Base-by-base conservation (phyloP, 2,329 filamentous ascomycete genomes). In the Diaporthe helianthi region DNA sequence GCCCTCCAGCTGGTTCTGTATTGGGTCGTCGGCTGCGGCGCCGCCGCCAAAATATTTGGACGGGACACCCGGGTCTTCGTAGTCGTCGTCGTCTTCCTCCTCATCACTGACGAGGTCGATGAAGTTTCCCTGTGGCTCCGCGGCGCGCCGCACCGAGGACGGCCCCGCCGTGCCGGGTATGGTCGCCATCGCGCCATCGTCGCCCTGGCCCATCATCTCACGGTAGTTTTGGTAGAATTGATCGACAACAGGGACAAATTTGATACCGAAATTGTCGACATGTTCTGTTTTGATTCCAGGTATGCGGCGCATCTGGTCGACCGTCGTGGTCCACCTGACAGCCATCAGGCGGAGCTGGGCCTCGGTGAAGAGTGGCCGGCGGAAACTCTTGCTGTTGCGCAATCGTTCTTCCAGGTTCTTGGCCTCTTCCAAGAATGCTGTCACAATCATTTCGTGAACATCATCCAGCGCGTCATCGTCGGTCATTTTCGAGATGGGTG, bases 291-390 rank as follows among this genome's bases (percentile, higher is more conserved):
- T 85, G 69, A 94, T 90, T 12, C 85, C 87, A 0, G 84, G 84
- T 60, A 95, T 91, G 10, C 79, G 78, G 38, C 80, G 81, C 88
- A 96, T 92, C 69, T 88, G 82, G 19, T 87, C 84, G 12, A 88
- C 75, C 10, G 83, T 87, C 9, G 82, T 83, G 0, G 92, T 92
- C 83, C 92, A 91, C 41, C 83, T 79, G 61, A 93, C 87, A 15
- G 87, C 90, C 91, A 96, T 94, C 73, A 91, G 86, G 44, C 90
- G 87, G 63, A 94, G 85, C 17, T 93, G 84, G 26, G 83, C 84
- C 71, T 93, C 90, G 0, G 88, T 89, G 76, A 96, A 96, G 0
- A 90, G 81, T 4, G 86, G 84, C 26, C 83, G 82, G 10, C 87
- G 85, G 38, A 91, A 79, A 5, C 83, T 82, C 63, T 87, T 87